phyloP scores from a whole-genome alignment of 352 stramenopile species.

The Phytophthora constricta region DNA sequence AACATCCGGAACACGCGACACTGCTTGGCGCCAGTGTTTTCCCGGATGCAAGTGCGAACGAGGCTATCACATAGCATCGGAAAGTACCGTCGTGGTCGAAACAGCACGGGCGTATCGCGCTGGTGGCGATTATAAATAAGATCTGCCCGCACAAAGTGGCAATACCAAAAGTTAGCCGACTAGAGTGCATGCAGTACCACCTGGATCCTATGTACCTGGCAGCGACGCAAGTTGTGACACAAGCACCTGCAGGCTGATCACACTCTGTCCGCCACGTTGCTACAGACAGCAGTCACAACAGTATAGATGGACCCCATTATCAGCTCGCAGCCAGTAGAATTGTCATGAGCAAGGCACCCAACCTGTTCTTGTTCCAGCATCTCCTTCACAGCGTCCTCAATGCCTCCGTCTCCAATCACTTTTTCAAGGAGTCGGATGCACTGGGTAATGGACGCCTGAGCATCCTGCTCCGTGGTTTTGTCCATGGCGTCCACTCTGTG shows the following conservation, averaged over 20 bases:
- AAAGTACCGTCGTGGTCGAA: slow-evolving; percentile 59
- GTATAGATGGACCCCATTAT: neutral
- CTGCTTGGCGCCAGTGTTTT: neutral
- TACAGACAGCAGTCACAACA: too few species aligned
- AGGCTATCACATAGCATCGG: slow-evolving; percentile 46
- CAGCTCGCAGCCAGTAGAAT: slow-evolving; percentile 1
- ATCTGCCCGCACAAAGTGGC: slow-evolving; percentile 43
- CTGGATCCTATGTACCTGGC: slow-evolving; percentile 43
- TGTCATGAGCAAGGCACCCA: too few species aligned
- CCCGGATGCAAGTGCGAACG: slow-evolving; percentile 34
- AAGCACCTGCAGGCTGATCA: slow-evolving; percentile 43
- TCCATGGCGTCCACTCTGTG: neutral
- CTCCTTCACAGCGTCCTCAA: slow-evolving; percentile 41
- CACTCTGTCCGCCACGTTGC: slow-evolving; percentile 17
- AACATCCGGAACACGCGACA: slow-evolving; percentile 60
- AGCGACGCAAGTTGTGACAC: slow-evolving; percentile 52
- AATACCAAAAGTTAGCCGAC: too few species aligned
- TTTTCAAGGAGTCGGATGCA: slow-evolving; percentile 58
- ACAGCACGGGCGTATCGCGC: slow-evolving; percentile 49
- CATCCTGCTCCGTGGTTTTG: slow-evolving; percentile 32
- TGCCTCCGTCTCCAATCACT: slow-evolving; percentile 26
- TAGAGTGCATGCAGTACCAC: too few species aligned
- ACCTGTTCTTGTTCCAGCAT: slow-evolving; percentile 49
- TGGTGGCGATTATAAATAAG: slow-evolving; percentile 69
- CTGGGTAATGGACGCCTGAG: slow-evolving; percentile 44